Evolutionary conservation across 2,329 filamentous ascomycete genomes (phyloP), one percentile per base, ranked within the genome.

Genomic region (Talaromyces sp.): DNA sequence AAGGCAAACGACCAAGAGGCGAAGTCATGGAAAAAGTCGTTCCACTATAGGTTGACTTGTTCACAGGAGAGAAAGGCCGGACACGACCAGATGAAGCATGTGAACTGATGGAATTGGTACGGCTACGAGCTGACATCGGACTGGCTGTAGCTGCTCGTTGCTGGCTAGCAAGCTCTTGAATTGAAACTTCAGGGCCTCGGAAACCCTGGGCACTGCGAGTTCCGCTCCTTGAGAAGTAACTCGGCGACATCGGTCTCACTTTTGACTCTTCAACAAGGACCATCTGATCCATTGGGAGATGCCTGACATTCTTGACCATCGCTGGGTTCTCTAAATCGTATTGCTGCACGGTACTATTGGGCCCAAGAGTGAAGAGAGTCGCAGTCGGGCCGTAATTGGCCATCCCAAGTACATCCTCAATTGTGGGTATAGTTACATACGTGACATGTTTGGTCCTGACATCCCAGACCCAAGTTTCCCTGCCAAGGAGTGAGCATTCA

Each of bases 361-460:
- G 86, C 1, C 92, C 91, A 17, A 97, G 78, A 0, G 93, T 97
- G 75, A 99, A 99, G 22, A 99, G 81, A 6, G 84, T 89, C n/a
- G 93, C 93, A 6, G 89, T 91, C 0, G 92, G 88, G 1, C 93
- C 94, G 72, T 94, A 96, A 61, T 92, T 88, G 45, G 92, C 88
- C 43, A 99, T 82, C 15, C 90, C 93, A 62, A 84, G 84, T 59
- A 97, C 84, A 63, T 88, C 85, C 37, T 94, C 87, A 6, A 92
- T 81, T 1, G 91, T 97, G 5, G 92, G 91, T 58, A 97, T 89
- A 59, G 84, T 82, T 67, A 97, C 92, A 73, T 86, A 95, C 2
- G 91, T 92, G 65, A 99, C 91, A 69, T 96, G 88, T 72, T 97
- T 97, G n/a, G 94, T 99, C 63, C 92, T 84, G 45, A 99, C 94